These are phyloP conservation scores for Ophiostoma ips DNA, from an alignment of 2,329 filamentous ascomycete species.

Conservation along the genomic window DNA sequence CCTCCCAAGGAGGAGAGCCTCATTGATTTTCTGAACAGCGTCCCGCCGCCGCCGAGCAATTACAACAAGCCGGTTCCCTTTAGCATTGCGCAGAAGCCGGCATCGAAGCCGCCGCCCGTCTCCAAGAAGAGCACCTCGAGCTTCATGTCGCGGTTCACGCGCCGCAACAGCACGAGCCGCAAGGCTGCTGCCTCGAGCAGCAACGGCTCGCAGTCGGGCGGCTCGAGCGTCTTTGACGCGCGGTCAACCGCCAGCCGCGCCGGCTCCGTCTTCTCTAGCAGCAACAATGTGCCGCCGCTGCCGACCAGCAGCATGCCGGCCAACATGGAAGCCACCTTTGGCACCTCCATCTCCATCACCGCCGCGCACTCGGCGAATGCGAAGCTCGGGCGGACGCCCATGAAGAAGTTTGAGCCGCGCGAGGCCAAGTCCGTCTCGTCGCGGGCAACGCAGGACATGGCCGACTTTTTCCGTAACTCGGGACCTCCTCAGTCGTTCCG, in stretches of 20 bases:
- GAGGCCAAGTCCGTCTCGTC: slow-evolving; percentile 29
- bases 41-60: slow-evolving; percentile 48
- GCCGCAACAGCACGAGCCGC: slow-evolving; percentile 17
- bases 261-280: slow-evolving; percentile 14
- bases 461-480: slow-evolving; percentile 57
- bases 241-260: slow-evolving; percentile 28
- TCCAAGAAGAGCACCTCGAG: slow-evolving; percentile 52
- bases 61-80: slow-evolving; percentile 23
- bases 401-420: slow-evolving; percentile 45
- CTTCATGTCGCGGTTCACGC: slow-evolving; percentile 43
- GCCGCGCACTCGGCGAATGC: too few species aligned
- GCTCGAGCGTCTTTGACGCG: slow-evolving; percentile 16
- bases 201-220: neutral
- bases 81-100: slow-evolving; percentile 20
- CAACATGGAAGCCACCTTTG: neutral
- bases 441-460: slow-evolving; percentile 50
- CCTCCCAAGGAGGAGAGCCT: slow-evolving; percentile 49
- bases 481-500: slow-evolving; percentile 37
- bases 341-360: neutral
- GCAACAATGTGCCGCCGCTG: neutral
- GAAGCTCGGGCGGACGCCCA: slow-evolving; percentile 28
- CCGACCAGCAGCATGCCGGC: too few species aligned
- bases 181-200: slow-evolving; percentile 9
- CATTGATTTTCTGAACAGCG: slow-evolving; percentile 59
- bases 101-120: slow-evolving; percentile 16